Evolutionary conservation across 495 filamentous ascomycete genomes (phyloP).

Genomic region (Thermothielavioides terrestris): DNA sequence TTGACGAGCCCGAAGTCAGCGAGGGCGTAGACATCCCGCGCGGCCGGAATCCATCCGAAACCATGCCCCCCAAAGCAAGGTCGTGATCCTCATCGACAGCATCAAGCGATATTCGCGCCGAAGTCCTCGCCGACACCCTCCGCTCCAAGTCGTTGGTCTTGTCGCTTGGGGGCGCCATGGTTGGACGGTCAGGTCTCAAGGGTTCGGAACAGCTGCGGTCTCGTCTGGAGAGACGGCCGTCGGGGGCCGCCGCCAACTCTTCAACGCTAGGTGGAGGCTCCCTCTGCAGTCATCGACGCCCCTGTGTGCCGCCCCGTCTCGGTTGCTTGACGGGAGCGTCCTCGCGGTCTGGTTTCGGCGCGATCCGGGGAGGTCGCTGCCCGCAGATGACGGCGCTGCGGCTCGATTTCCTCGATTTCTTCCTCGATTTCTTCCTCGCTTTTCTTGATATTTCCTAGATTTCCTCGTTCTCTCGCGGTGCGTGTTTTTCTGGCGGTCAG

Average conservation of each 20-base stretch:
- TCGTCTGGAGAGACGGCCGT: neutral
- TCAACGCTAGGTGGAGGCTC: slow-evolving; percentile 15
- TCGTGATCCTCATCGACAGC: slow-evolving; percentile 20
- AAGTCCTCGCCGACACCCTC: slow-evolving; percentile 29
- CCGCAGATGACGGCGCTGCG: too few relatives aligned
- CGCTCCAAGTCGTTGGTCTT: slow-evolving; percentile 30
- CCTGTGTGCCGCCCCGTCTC: neutral
- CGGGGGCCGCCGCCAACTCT: slow-evolving; percentile 25
- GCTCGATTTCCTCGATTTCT: too few relatives aligned
- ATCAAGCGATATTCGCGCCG: slow-evolving; percentile 23
- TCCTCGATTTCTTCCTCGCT: too few relatives aligned
- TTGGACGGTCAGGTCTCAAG: slow-evolving; percentile 1
- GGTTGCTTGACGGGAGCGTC: neutral
- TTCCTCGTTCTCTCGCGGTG: neutral
- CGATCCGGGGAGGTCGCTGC: neutral
- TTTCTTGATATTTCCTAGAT: neutral
- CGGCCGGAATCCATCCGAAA: slow-evolving; percentile 26
- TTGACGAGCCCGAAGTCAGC: slow-evolving; percentile 12
- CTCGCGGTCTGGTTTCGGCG: neutral
- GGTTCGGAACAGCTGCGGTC: neutral
- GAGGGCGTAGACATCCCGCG: slow-evolving; percentile 8
- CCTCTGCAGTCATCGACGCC: slow-evolving; percentile 20
- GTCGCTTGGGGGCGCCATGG: slow-evolving; percentile 30
- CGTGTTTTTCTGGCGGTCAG: neutral
- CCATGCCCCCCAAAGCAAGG: slow-evolving; percentile 12